Evolutionary conservation across 495 filamentous ascomycete genomes (phyloP).

Genomic region (Acidomyces sp.): DNA sequence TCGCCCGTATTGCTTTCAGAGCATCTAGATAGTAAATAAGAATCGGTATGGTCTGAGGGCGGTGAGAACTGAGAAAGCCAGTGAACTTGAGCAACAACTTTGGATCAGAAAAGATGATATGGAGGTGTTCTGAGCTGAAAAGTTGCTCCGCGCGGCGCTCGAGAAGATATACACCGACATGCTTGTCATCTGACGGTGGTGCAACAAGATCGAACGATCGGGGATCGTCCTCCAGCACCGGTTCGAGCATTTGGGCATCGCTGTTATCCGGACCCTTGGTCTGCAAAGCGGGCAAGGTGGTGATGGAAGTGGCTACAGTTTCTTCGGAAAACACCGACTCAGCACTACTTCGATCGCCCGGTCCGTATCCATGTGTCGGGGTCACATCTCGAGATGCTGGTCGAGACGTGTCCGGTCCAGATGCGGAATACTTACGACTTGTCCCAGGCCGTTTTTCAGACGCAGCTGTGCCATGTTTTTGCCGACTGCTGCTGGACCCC

Average conservation of each 20-base stretch:
- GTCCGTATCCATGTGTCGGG: not conserved
- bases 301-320: constrained; percentile 27
- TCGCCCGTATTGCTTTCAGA: constrained; percentile 54
- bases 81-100: constrained; percentile 48
- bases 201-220: constrained; percentile 39
- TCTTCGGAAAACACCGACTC: constrained; percentile 28
- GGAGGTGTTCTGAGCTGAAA: constrained; percentile 52
- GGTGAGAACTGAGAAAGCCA: constrained; percentile 57
- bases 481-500: constrained; percentile 23
- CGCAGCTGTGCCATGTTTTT: not conserved
- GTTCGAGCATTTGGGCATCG: constrained; percentile 36
- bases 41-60: constrained; percentile 54
- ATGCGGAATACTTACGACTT: not conserved
- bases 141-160: constrained; percentile 50
- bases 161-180: constrained; percentile 33
- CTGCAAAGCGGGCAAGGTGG: constrained; percentile 29
- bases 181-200: constrained; percentile 22
- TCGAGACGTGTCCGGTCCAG: constrained; percentile 11
- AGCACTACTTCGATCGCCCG: constrained; percentile 25
- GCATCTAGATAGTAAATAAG: constrained; percentile 54
- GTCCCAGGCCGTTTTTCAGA: not conserved
- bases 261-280: constrained; percentile 28
- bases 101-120: constrained; percentile 47
- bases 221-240: constrained; percentile 39
- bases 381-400: constrained; percentile 12